Base-by-base conservation (phyloP, 306 rosid species). In the Abrus precatorius region DNA sequence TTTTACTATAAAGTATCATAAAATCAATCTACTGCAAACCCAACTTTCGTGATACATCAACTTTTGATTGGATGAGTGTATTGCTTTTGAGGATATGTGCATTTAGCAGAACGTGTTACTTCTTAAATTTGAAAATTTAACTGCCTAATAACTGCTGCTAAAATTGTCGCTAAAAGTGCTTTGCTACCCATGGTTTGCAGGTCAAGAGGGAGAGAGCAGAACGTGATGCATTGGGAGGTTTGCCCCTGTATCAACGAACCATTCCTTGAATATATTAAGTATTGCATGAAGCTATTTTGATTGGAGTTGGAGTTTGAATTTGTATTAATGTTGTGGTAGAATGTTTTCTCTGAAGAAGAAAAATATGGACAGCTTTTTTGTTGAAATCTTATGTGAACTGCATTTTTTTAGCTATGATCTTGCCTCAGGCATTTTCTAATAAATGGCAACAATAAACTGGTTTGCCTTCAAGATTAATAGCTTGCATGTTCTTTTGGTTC, bases 211-310 rank as follows among this genome's bases (percentile, higher is more conserved):
- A 95, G 86, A 92, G 74, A 55, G 89, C 88, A 62, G 99, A 95
- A 86, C 97, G 97, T 6, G 97, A 90, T 77, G 88, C 93, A 63
- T 90, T 95, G 91, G 98, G 99, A 86, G 99, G 93, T 69, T 86
- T 95, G 85, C 99, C 97, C 9, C 87, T 95, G 14, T 93, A 89
- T 82, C 97, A 93, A 85, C 91, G 97, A 63, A 85, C 96, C 85
- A 78, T 95, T 87, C 98, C 99, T 40, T 95, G 69, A 91, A 82
- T 84, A 85, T 78, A 47, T 63, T 49, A 0, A 49, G 55, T 74
- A 66, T 54, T 27, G 53, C 62, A 38, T 81, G 79, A 84, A 76
- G 80, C 80, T 88, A 81, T 77, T 80, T 70, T 82, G 74, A 76
- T 30, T 81, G 90, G 82, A 75, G 71, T 28, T 72, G 63, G 71